Evolutionary conservation across 306 rosid species (phyloP), one percentile per base, ranked within the genome.

Genomic region (Begonia peltatifolia): DNA sequence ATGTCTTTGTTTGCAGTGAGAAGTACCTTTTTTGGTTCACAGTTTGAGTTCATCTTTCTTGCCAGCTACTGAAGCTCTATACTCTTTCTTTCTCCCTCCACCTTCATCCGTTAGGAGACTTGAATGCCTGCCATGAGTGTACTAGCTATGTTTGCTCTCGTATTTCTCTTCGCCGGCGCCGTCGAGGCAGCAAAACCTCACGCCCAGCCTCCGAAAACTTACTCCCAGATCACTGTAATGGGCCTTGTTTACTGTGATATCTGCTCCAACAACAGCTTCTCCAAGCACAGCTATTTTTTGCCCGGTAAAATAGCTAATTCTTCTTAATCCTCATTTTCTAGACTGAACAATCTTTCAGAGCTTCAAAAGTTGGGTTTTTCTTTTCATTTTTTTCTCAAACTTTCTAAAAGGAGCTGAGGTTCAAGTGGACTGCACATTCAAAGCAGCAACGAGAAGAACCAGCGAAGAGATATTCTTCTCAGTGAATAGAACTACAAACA

Each of bases 171-270:
- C 38, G 63, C 63, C 54, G 50, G 72, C 71, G 74, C 64, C 80
- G 71, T 61, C 70, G 80, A 78, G 57, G 70, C 85, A 43, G 75
- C 81, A 68, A 76, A 42, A 62, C 57, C 56, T 11, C 11, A 17
- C 53, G 1, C 11, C 7, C 56, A 25, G 43, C 56, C 47, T 22
- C 13, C 36, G 36, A 55, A 42, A 57, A 12, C 69, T 43, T 74
- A 62, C 68, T 74, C 95, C 30, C 87, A 85, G 58, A 89, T 89
- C 59, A 72, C 86, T 60, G 95, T 89, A 0, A 89, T 85, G 97
- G 97, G 97, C 41, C 81, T 85, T 67, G 97, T 89, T 64, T 89
- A 84, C 41, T 89, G 97, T 61, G 97, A 85, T 67, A 84, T 57
- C 70, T 89, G 97, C 87, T 82, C 80, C 76, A 89, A 80, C 78